Evolutionary conservation across 352 stramenopile genomes (phyloP), one percentile per base, ranked within the genome.

Genomic region (Achlya hypogyna): DNA sequence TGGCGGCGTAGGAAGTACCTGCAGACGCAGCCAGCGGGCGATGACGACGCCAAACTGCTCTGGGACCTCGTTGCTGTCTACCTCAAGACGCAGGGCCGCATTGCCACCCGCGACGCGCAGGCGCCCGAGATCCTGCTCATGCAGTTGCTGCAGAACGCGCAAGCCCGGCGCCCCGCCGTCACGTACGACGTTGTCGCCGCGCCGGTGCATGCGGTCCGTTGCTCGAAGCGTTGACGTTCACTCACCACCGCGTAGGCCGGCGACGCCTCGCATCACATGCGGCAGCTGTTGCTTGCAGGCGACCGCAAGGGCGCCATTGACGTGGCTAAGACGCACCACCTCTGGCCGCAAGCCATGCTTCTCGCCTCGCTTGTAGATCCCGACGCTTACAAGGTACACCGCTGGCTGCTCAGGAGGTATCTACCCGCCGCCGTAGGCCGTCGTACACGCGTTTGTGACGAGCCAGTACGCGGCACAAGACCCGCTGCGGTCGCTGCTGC

Each of bases 331-430:
- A 70, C 77, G 29, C 78, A 82, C 12, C 79, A 93, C 38, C 88
- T 95, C 81, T 95, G 86, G 86, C 80, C 86, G 0, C 83, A 95
- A 71, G 86, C 86, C 1, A 92, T 95, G 76, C 73, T 95, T 1
- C 89, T 95, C 47, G 84, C 80, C 29, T 92, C 83, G 6, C 91
- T 91, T 69, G 91, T 84, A 0, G 84, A 88, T 68, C 90, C 89
- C 28, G 84, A 92, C 43, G 80, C 91, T 65, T 95, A 93, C 74
- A 91, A 83, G 72, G 79, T 82, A 62, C n/a, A n/a, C 35, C 25
- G 23, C 22, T 2, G 38, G 38, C 52, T 35, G 18, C 23, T 12
- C 23, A 14, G 23, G 22, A 8, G 29, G 51, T 42, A 47, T 29
- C n/a, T 28, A 53, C 34, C 6, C 47, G 23, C 25, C 64, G 56